These are phyloP conservation scores for Colletotrichum tropicicola DNA, from an alignment of 2,329 filamentous ascomycete genomes.

Conservation along the genomic window DNA sequence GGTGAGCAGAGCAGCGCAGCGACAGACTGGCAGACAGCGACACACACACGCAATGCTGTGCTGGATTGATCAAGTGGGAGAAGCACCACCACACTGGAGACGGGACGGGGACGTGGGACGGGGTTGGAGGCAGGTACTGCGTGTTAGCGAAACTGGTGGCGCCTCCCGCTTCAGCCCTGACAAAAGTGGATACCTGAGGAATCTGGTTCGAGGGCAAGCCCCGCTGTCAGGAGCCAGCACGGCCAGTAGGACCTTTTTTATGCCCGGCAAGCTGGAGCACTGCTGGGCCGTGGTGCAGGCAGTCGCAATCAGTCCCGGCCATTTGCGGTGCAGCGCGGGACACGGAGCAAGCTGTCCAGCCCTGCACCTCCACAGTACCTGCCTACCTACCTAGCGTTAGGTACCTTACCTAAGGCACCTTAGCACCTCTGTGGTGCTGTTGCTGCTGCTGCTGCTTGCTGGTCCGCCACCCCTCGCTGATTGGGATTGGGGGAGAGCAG, in stretches of 20 bases:
- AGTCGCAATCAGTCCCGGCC: too few relatives aligned
- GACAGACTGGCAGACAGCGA: not conserved
- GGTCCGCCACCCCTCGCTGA: not conserved
- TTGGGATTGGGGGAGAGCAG: conserved; percentile 4
- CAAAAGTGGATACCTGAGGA: not conserved
- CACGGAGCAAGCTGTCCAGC: too few relatives aligned
- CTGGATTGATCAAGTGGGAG: conserved; percentile 4
- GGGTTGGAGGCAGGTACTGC: not conserved
- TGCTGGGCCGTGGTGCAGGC: too few relatives aligned
- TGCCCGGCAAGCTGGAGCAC: not conserved
- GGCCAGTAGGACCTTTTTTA: conserved; percentile 19
- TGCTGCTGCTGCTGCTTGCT: not conserved
- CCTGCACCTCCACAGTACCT: too few relatives aligned
- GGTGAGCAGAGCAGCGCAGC: conserved; percentile 8
- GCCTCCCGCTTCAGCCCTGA: not conserved
- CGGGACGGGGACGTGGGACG: not conserved
- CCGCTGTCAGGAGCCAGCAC: not conserved
- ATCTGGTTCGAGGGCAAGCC: not conserved
- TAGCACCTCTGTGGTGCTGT: not conserved
- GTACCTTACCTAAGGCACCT: too few relatives aligned
- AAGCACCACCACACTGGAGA: conserved; percentile 7
- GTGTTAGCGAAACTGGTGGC: not conserved
- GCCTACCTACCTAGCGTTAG: too few relatives aligned
- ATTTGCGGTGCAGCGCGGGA: too few relatives aligned
- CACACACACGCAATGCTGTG: not conserved